Conservation (phyloP, 352 stramenopile genomes). For the Labyrinthula sp. region DNA sequence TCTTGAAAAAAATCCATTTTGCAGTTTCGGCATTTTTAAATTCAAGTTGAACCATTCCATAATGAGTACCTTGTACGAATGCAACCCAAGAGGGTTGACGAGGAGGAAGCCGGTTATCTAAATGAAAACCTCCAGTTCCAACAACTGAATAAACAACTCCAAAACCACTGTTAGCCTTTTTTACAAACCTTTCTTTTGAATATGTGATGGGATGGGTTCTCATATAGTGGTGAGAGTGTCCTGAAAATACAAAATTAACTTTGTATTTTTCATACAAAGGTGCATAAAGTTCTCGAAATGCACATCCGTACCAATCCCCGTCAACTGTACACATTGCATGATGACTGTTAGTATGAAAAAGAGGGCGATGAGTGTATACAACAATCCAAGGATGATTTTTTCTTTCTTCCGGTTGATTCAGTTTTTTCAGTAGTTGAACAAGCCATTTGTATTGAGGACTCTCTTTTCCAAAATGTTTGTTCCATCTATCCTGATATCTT, state of each 20-base stretch:
- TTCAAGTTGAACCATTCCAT: no score
- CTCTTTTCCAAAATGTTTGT: neutral
- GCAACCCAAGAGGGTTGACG: no score
- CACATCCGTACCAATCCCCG: constrained; percentile 3
- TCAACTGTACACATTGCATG: neutral
- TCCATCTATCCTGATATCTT: neutral
- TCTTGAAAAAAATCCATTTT: no score
- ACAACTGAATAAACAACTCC: constrained; percentile 7
- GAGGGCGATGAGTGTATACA: constrained; percentile 4
- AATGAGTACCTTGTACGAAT: no score
- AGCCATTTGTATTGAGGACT: constrained; percentile 2
- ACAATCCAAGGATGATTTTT: neutral
- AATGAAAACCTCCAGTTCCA: constrained; percentile 2
- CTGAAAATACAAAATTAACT: neutral
- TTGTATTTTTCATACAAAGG: neutral
- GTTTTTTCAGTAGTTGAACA: neutral
- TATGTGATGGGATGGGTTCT: neutral
- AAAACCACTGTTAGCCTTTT: neutral
- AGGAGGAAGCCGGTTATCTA: constrained; percentile 1
- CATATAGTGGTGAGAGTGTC: constrained; percentile 3
- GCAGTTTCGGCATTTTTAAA: no score
- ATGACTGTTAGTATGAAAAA: constrained; percentile 4
- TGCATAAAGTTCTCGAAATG: constrained; percentile 1
- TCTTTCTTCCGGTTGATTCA: constrained; percentile 3
- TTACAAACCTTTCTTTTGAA: neutral